phyloP scores from a whole-genome alignment of 176 grass and related monocot species.

The Eragrostis nindensis region DNA sequence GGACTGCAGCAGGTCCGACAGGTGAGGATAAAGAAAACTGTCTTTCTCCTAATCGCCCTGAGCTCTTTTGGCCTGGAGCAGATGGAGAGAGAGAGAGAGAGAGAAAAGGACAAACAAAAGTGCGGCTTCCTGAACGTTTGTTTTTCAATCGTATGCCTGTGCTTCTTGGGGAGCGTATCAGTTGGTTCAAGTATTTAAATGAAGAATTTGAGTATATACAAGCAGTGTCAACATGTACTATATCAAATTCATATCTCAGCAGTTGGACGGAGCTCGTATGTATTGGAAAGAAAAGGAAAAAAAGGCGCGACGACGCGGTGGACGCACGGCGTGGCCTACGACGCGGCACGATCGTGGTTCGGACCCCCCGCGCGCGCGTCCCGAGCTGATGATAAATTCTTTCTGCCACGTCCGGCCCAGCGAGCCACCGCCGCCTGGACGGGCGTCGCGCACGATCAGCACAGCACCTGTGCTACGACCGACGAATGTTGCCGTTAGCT shows the following conservation, averaged over 20 bases:
- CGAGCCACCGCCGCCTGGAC: not conserved
- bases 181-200: not conserved
- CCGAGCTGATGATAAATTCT: not conserved
- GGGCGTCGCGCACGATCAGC: not conserved
- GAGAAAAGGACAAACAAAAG: constrained; percentile 3
- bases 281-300: not conserved
- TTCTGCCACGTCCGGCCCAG: not conserved
- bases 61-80: constrained; percentile 34
- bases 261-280: not conserved
- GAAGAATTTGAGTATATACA: not conserved
- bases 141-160: not conserved
- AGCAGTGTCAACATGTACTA: not conserved
- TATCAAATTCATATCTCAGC: not conserved
- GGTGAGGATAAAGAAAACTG: constrained; percentile 48
- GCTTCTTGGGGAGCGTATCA: constrained; percentile 19
- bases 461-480: not conserved
- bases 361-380: not conserved
- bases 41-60: constrained; percentile 47
- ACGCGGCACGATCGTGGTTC: not conserved
- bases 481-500: not conserved
- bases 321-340: constrained; percentile 24
- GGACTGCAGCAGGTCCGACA: constrained; percentile 17
- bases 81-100: not conserved
- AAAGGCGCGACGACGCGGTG: not conserved
- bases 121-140: not conserved